A percentile compares a stretch with the other conserved stretches of the same genome.
Evolutionary conservation across 805 yeast genomes (phyloP).

Genomic region (Lipomyces kockii): DNA sequence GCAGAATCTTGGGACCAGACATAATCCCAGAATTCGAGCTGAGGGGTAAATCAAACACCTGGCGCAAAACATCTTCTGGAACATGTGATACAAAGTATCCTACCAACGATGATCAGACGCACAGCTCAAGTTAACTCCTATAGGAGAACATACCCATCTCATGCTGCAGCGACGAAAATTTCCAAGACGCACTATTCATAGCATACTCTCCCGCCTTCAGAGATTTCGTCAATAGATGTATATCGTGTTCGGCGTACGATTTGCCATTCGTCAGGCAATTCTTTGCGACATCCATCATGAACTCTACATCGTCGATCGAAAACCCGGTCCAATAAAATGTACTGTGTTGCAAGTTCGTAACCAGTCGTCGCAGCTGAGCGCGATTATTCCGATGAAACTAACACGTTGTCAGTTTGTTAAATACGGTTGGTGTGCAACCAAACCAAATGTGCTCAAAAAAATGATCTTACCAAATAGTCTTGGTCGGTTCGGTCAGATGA

Average conservation of each 20-base stretch:
- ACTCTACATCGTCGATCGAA: slow-evolving; percentile 60
- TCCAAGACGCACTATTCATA: slow-evolving; percentile 59
- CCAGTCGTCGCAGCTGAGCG: slow-evolving; percentile 57
- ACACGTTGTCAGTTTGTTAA: background rate
- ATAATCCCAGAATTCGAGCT: slow-evolving; percentile 51
- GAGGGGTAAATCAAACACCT: slow-evolving; percentile 11
- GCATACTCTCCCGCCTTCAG: slow-evolving; percentile 56
- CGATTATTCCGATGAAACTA: slow-evolving; percentile 65
- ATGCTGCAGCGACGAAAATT: slow-evolving; percentile 60
- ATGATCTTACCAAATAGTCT: slow-evolving; percentile 55
- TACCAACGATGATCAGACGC: background rate
- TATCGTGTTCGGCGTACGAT: slow-evolving; percentile 46
- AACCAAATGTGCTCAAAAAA: too few species aligned
- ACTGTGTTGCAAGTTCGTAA: slow-evolving; percentile 65
- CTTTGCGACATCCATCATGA: slow-evolving; percentile 56
- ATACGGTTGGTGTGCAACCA: background rate
- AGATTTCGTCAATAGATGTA: slow-evolving; percentile 51
- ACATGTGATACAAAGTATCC: slow-evolving; percentile 55
- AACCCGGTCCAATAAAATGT: slow-evolving; percentile 81
- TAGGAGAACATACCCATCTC: slow-evolving; percentile 55
- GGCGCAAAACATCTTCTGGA: slow-evolving; percentile 49
- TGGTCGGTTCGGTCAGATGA: slow-evolving; percentile 69
- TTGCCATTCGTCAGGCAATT: slow-evolving; percentile 48
- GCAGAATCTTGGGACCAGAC: slow-evolving; percentile 24
- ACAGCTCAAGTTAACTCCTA: background rate